Conservation (phyloP, 441 rosid genomes). For the Croton setiger region DNA sequence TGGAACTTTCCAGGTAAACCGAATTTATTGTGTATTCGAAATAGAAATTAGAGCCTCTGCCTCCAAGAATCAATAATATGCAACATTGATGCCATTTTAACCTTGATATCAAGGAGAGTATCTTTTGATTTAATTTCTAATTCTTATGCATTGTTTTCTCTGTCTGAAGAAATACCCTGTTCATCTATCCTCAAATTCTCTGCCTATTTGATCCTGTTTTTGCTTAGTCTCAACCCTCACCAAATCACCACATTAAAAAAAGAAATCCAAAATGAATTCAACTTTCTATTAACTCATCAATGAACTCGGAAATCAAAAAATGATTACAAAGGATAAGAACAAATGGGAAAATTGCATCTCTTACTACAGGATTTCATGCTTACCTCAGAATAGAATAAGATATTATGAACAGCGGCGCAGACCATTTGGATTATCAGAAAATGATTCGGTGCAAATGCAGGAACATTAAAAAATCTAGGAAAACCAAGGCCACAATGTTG, state of each 20-base stretch:
- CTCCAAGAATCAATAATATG: no score
- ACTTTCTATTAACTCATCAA: background rate
- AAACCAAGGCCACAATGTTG: constrained; percentile 21
- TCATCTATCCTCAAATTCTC: no score
- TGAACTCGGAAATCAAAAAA: background rate
- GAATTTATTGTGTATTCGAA: no score
- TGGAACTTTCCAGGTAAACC: no score
- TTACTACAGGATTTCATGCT: background rate
- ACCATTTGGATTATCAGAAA: constrained; percentile 13
- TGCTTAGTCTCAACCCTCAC: background rate
- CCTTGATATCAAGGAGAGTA: no score
- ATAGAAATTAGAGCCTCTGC: no score
- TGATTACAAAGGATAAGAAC: background rate
- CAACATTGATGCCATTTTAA: no score
- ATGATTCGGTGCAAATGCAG: constrained; percentile 15
- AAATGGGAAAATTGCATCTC: background rate
- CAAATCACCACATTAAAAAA: background rate
- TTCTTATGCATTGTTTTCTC: no score
- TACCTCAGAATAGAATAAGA: constrained; percentile 12
- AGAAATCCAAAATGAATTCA: background rate
- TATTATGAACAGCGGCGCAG: constrained; percentile 1
- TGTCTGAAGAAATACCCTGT: no score
- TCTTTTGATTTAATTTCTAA: no score
- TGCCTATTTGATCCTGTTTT: no score
- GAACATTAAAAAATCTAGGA: constrained; percentile 26